Evolutionary conservation across 164 flowering plant species (phyloP).

Genomic region (Magnolia kwangsiensis): DNA sequence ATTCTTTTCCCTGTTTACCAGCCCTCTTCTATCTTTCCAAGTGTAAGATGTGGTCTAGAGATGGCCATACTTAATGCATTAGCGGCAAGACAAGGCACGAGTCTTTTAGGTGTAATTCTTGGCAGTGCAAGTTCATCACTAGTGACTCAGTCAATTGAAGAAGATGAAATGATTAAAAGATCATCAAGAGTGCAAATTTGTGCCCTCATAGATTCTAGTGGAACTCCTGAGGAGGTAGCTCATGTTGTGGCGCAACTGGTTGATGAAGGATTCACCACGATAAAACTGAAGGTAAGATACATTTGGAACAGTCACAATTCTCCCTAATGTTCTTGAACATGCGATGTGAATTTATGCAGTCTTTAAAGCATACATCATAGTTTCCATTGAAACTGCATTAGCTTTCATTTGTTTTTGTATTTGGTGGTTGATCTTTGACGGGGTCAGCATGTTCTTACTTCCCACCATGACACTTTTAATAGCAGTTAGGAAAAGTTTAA

Average conservation of each 20-base stretch:
- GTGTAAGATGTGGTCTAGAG: constrained; percentile 94
- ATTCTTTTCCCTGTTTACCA: constrained; percentile 22
- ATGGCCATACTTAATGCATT: constrained; percentile 90
- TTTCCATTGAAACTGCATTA: neutral
- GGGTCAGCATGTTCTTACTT: too few relatives aligned
- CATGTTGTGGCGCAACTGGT: constrained; percentile 53
- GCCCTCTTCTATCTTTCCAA: constrained; percentile 75
- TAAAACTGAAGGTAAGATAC: constrained; percentile 69
- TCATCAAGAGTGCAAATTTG: constrained; percentile 52
- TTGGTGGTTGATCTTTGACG: neutral
- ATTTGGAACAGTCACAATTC: neutral
- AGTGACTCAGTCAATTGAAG: constrained; percentile 19
- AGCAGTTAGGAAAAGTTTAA: neutral
- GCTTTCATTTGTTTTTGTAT: neutral
- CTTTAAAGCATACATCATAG: neutral
- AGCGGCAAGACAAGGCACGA: constrained; percentile 53
- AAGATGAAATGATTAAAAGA: constrained; percentile 17
- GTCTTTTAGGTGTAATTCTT: constrained; percentile 46
- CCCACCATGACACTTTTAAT: too few relatives aligned
- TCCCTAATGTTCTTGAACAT: neutral
- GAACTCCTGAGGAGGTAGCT: constrained; percentile 70
- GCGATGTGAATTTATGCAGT: neutral
- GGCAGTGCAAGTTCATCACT: constrained; percentile 8
- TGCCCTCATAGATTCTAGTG: constrained; percentile 79
- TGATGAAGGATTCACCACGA: constrained; percentile 75